phyloP scores from a whole-genome alignment of 2,329 filamentous ascomycete genomes.

The Trichoderma brevicompactum region DNA sequence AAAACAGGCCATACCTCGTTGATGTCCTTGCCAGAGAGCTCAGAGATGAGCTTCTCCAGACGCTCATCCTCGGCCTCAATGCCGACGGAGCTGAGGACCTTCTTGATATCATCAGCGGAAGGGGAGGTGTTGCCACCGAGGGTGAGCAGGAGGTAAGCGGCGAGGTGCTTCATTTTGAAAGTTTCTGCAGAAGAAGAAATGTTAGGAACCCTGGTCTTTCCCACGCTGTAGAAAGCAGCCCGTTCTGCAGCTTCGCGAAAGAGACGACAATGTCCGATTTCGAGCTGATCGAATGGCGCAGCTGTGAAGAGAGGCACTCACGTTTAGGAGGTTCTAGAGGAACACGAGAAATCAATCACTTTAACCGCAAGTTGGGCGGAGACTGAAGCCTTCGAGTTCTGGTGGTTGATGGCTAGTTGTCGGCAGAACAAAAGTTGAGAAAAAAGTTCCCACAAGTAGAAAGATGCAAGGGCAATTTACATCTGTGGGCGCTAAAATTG shows the following conservation, averaged over 20 bases:
- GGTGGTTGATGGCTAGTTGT: constrained; percentile 40
- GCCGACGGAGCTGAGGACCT: constrained; percentile 88
- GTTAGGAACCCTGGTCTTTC: constrained; percentile 12
- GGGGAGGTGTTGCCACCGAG: constrained; percentile 92
- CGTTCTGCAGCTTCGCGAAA: neutral
- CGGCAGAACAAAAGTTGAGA: constrained; percentile 35
- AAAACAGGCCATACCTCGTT: constrained; percentile 71
- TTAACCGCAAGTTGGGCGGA: constrained; percentile 98
- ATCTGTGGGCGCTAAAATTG: constrained; percentile 42
- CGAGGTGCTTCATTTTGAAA: constrained; percentile 98
- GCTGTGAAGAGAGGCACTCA: constrained; percentile 11
- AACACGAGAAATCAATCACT: constrained; percentile 98
- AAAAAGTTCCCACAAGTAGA: constrained; percentile 38
- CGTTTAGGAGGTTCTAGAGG: constrained; percentile 42
- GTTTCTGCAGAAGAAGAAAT: constrained; percentile 8
- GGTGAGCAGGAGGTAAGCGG: constrained; percentile 96
- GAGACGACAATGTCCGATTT: neutral
- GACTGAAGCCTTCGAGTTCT: constrained; percentile 98
- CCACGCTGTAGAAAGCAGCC: neutral
- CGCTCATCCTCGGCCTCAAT: constrained; percentile 92
- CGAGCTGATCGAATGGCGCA: neutral
- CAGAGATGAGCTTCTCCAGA: constrained; percentile 81
- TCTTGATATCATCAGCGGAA: constrained; percentile 83
- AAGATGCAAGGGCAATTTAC: constrained; percentile 38
- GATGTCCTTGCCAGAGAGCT: constrained; percentile 92